A percentile compares a stretch with the other conserved stretches of the same genome.
These are phyloP conservation scores for Trichoderma semiorbis DNA, from an alignment of 2,329 filamentous ascomycete species.

Conservation along the genomic window DNA sequence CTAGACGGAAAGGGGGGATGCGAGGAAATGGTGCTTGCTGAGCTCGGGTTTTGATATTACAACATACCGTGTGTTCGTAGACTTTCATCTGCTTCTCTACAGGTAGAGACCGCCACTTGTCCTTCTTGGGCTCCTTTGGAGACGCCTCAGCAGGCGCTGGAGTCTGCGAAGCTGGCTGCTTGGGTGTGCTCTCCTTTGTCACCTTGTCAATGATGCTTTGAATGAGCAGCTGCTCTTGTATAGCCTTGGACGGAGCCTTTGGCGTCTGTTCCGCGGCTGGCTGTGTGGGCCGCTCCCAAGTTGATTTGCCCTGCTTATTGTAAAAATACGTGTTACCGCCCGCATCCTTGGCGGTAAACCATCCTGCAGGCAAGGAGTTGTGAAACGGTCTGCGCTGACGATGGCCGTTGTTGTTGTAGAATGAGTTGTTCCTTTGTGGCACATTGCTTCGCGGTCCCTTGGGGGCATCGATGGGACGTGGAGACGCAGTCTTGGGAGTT, in stretches of 20 bases:
- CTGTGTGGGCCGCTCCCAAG: slow-evolving; percentile 74
- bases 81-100: slow-evolving; percentile 91
- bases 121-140: slow-evolving; percentile 57
- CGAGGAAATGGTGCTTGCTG: not conserved
- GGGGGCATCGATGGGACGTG: slow-evolving; percentile 50
- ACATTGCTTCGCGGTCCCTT: slow-evolving; percentile 60
- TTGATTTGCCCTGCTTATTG: slow-evolving; percentile 70
- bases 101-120: slow-evolving; percentile 67
- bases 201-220: slow-evolving; percentile 85
- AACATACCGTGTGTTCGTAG: slow-evolving; percentile 87
- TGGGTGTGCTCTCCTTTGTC: slow-evolving; percentile 61
- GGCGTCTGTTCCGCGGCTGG: slow-evolving; percentile 62
- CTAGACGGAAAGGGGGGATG: not conserved
- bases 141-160: slow-evolving; percentile 58
- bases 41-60: not conserved
- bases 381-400: slow-evolving; percentile 54
- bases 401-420: slow-evolving; percentile 40
- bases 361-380: slow-evolving; percentile 70
- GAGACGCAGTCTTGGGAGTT: slow-evolving; percentile 40
- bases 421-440: slow-evolving; percentile 50
- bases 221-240: slow-evolving; percentile 66
- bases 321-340: slow-evolving; percentile 83
- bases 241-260: slow-evolving; percentile 61
- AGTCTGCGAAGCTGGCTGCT: slow-evolving; percentile 56
- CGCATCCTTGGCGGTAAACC: slow-evolving; percentile 72